Evolutionary conservation across 106 monocot species (phyloP).

Genomic region (Narthecium ossifragum): DNA sequence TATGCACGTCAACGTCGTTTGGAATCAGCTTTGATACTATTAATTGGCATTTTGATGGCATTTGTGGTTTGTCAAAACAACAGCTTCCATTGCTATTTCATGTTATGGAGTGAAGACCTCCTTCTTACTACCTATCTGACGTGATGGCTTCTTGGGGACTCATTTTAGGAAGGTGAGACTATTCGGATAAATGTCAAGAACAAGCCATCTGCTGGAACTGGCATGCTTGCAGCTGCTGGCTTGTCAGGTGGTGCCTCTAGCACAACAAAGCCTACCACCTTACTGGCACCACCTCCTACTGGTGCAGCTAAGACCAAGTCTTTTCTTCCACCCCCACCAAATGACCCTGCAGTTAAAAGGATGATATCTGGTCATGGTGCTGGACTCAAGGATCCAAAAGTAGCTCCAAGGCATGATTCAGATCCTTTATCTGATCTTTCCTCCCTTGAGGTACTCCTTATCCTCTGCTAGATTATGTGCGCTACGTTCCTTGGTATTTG

Average conservation of each 20-base stretch:
- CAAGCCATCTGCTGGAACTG: slow-evolving; percentile 55
- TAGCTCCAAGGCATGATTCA: slow-evolving; percentile 21
- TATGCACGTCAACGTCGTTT: no score
- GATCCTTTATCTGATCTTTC: slow-evolving; percentile 82
- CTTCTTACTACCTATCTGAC: not conserved
- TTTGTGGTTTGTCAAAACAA: no score
- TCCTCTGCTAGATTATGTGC: no score
- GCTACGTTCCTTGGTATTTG: no score
- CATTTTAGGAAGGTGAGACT: slow-evolving; percentile 86
- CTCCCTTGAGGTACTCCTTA: slow-evolving; percentile 53
- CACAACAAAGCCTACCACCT: slow-evolving; percentile 22
- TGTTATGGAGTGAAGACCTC: no score
- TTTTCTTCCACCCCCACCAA: slow-evolving; percentile 88
- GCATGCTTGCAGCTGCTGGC: slow-evolving; percentile 84
- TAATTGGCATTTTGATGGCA: no score
- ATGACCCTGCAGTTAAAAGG: slow-evolving; percentile 77
- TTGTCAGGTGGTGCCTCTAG: slow-evolving; percentile 37
- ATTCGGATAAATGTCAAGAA: slow-evolving; percentile 95
- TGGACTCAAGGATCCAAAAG: slow-evolving; percentile 32
- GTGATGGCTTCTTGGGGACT: not conserved
- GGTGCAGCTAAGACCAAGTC: slow-evolving; percentile 61
- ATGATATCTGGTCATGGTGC: slow-evolving; percentile 35
- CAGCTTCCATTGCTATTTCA: no score
- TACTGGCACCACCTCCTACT: slow-evolving; percentile 74
- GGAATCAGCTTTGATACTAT: no score